phyloP scores from a whole-genome alignment of 345 rosid species.

The Eucalyptus virginea region DNA sequence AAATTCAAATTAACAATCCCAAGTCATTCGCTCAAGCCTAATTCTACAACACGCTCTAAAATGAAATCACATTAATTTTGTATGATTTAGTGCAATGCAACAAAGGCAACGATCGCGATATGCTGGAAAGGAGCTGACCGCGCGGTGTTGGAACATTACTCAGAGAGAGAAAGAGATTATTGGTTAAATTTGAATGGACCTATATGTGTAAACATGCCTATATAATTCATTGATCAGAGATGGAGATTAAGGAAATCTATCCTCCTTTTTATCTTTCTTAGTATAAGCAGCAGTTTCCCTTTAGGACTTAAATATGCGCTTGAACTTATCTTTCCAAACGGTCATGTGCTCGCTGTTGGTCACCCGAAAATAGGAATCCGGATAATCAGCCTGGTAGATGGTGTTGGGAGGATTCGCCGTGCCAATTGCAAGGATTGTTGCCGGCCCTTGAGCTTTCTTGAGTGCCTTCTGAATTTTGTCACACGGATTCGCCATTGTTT shows the following conservation, averaged over 20 bases:
- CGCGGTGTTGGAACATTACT: too few relatives aligned
- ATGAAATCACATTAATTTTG: too few relatives aligned
- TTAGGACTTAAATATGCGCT: background rate
- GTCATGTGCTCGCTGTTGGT: background rate
- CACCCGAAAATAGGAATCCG: background rate
- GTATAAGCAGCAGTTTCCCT: background rate
- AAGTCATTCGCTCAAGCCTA: too few relatives aligned
- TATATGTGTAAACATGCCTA: background rate
- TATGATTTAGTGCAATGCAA: too few relatives aligned
- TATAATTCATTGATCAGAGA: background rate
- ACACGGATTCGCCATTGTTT: background rate
- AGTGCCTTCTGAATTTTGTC: background rate
- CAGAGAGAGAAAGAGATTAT: too few relatives aligned
- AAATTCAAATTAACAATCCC: too few relatives aligned
- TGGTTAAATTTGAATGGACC: too few relatives aligned
- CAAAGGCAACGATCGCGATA: fast-evolving
- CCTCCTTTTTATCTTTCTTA: background rate
- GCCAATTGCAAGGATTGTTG: slow-evolving; percentile 1
- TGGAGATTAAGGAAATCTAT: background rate
- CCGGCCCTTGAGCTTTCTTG: background rate
- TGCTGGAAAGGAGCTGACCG: too few relatives aligned
- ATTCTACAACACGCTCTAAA: too few relatives aligned
- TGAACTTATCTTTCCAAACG: slow-evolving; percentile 2
- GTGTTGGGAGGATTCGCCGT: background rate
- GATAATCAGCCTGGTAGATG: background rate